Conservation (phyloP, 306 rosid species). For the Trichosanthes truncata region DNA sequence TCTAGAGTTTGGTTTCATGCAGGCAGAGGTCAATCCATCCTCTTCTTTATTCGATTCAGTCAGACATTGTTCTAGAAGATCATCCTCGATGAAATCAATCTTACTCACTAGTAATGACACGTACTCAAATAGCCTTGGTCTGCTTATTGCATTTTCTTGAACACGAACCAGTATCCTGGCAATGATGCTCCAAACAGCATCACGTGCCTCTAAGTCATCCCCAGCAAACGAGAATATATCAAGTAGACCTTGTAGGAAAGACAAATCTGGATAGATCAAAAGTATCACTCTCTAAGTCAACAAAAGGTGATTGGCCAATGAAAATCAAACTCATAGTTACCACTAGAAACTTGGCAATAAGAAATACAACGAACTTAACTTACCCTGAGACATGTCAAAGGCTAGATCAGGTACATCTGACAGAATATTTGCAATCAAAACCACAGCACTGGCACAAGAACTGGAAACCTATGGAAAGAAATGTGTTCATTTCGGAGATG, state of each 20-base stretch:
- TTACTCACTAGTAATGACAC: conserved; percentile 51
- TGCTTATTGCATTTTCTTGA: conserved; percentile 47
- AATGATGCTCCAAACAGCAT: conserved; percentile 75
- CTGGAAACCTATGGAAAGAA: conserved; percentile 54
- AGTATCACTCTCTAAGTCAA: conserved; percentile 16
- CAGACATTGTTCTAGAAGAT: conserved; percentile 49
- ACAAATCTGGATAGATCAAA: conserved; percentile 36
- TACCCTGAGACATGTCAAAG: conserved; percentile 55
- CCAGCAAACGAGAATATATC: conserved; percentile 77
- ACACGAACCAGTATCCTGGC: conserved; percentile 53
- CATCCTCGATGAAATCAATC: conserved; percentile 76
- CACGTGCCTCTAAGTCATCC: conserved; percentile 73
- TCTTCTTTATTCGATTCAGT: conserved; percentile 25
- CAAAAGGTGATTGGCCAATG: background rate
- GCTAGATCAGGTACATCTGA: conserved; percentile 52
- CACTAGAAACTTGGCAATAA: background rate
- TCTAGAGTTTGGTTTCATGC: conserved; percentile 38
- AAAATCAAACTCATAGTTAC: background rate
- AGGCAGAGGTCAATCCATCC: conserved; percentile 16
- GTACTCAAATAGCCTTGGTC: conserved; percentile 33
- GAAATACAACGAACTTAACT: conserved; percentile 12
- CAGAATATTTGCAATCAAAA: conserved; percentile 75
- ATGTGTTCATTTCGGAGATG: background rate
- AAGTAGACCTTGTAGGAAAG: conserved; percentile 63
- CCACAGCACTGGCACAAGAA: conserved; percentile 70